These are phyloP conservation scores for Mimosa bimucronata DNA, from an alignment of 306 rosid species.

Conservation along the genomic window DNA sequence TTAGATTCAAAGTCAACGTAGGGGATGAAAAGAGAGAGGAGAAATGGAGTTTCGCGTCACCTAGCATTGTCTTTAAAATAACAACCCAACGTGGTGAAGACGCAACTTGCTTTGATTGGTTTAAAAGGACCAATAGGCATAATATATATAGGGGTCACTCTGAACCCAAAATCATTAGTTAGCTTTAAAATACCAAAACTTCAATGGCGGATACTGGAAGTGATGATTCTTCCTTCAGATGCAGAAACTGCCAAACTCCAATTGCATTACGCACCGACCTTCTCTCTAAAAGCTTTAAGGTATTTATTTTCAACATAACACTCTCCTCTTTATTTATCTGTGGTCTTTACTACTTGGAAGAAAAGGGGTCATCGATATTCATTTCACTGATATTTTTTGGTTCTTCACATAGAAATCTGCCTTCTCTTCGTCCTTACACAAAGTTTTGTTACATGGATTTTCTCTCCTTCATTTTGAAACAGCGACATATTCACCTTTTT, in stretches of 20 bases:
- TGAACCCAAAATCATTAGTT: background rate
- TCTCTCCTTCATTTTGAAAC: too few species aligned
- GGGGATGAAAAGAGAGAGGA: background rate
- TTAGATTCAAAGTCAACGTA: background rate
- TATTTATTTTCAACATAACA: background rate
- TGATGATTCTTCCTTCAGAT: constrained; percentile 23
- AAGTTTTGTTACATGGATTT: too few species aligned
- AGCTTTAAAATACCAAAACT: background rate
- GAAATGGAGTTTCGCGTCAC: background rate
- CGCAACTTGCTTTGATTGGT: background rate
- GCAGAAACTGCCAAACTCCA: constrained; percentile 42
- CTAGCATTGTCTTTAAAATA: background rate
- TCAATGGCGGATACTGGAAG: constrained; percentile 20
- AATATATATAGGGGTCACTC: background rate
- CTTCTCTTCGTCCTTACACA: too few species aligned
- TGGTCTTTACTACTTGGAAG: background rate
- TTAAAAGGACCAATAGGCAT: background rate
- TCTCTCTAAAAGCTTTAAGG: constrained; percentile 32
- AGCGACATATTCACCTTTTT: too few species aligned
- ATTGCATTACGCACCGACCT: constrained; percentile 38
- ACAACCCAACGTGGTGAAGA: background rate
- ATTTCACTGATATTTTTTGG: background rate
- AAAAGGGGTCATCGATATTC: background rate
- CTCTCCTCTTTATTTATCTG: background rate
- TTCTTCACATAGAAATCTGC: background rate